These are phyloP conservation scores for Malassezia brasiliensis DNA, from an alignment of 1,284 basidiomycete species.

Conservation along the genomic window DNA sequence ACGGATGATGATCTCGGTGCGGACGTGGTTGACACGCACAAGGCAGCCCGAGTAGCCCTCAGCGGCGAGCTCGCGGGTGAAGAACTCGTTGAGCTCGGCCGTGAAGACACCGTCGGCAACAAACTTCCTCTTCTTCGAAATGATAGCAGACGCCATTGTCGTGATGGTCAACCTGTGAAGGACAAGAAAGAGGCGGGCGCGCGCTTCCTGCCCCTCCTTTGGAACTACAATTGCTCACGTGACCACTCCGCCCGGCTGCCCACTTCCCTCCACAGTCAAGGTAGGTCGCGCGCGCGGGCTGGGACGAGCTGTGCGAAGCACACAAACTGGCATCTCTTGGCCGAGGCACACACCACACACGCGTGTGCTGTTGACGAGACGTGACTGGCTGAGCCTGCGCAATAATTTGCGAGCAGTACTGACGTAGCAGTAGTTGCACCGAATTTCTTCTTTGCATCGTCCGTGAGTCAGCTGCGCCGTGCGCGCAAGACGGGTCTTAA, in stretches of 20 bases:
- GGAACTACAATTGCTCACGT: conserved; percentile 15
- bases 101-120: conserved; percentile 98
- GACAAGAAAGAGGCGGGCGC: conserved; percentile 4
- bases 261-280: not conserved
- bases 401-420: not conserved
- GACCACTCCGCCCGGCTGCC: not conserved
- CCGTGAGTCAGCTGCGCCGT: not conserved
- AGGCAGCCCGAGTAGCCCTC: conserved; percentile 99
- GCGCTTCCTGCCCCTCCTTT: not conserved
- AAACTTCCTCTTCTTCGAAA: conserved; percentile 56
- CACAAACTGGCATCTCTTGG: conserved; percentile 22
- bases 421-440: not conserved
- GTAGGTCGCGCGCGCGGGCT: not conserved
- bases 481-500: conserved; percentile 18
- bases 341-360: conserved; percentile 5
- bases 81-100: conserved; percentile 96
- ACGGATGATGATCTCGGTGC: conserved; percentile 99
- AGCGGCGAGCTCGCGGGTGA: conserved; percentile 93
- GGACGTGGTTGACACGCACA: conserved; percentile 97
- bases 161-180: conserved; percentile 7
- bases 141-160: conserved; percentile 40
- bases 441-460: not conserved
- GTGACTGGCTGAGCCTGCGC: conserved; percentile 11
- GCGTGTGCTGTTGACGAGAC: conserved; percentile 6
- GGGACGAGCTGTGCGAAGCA: conserved; percentile 4